Evolutionary conservation across 1,284 basidiomycete species (phyloP), one percentile per base, ranked within the genome.

Genomic region (Puccinia brachypodii): DNA sequence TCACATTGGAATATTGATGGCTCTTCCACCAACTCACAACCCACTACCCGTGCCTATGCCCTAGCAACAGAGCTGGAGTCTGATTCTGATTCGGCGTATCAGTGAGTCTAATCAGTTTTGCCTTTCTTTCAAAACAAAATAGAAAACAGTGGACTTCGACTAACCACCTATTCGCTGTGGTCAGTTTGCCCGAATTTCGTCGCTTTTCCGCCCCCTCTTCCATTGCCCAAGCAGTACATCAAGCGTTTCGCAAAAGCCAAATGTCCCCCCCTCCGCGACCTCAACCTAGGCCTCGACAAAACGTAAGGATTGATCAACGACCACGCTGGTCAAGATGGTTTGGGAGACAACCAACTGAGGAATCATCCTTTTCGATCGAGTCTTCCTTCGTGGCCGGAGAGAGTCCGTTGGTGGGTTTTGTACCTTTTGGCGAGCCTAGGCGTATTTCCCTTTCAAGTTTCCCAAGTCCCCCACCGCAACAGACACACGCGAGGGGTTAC

Each of bases 321-420:
- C 64, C 64, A 16, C 40, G 64, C 40, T 68, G 64, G 64, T 68
- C 64, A 68, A 42, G 40, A 28, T 68, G 64, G 64, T 68, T 68
- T 40, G 40, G 40, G 16, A 68, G 40, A 25, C 22, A 68, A 28
- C 1, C 64, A 36, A 44, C 9, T n/a, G 40, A 44, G 64, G 40
- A 68, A 40, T 44, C 40, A 68, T 7, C 64, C 19, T 44, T 44
- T 44, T 44, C 38, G 14, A 22, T 42, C 2, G 11, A 68, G 0
- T 68, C 64, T 44, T 68, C 64, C 19, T 66, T 66, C 62, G 22
- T 22, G 2, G n/a, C 38, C n/a, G 11, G 64, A 9, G 40, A 36
- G 31, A 68, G 40, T 68, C n/a, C 38, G 9, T 14, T 68, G 40
- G 2, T 9, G 40, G 36, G 25, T 6, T 8, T 44, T 40, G 40